Evolutionary conservation across 805 yeast species (phyloP).

Genomic region (Schwanniomyces vanrijiae): DNA sequence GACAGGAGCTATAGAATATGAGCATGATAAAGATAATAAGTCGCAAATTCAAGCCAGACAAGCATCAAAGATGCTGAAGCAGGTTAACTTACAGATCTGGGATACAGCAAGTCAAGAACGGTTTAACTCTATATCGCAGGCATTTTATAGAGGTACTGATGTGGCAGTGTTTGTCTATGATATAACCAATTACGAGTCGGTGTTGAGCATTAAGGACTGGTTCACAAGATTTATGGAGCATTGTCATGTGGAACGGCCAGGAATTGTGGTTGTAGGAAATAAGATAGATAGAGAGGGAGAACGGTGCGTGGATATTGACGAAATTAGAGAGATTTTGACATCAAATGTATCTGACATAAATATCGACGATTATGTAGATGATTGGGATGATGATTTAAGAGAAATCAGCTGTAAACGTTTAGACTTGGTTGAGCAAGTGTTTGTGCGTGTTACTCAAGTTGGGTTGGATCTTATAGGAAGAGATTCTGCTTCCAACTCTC

Average conservation of each 20-base stretch:
- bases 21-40: not conserved
- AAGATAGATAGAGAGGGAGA: conserved; percentile 42
- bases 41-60: not conserved
- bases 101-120: conserved; percentile 51
- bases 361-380: conserved; percentile 25
- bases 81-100: conserved; percentile 55
- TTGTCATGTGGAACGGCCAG: conserved; percentile 48
- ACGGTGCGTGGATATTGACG: conserved; percentile 35
- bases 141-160: conserved; percentile 61
- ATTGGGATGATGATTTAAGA: conserved; percentile 33
- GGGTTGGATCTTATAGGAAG: conserved; percentile 22
- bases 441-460: conserved; percentile 35
- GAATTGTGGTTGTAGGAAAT: conserved; percentile 54
- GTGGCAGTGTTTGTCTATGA: conserved; percentile 56
- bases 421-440: conserved; percentile 32
- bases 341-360: conserved; percentile 13
- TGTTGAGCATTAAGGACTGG: conserved; percentile 49
- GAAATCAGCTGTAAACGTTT: conserved; percentile 34
- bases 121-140: conserved; percentile 49
- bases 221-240: conserved; percentile 47
- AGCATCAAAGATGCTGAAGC: conserved; percentile 9
- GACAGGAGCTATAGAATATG: not conserved
- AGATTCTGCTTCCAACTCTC: conserved; percentile 2
- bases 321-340: conserved; percentile 33
- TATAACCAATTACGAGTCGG: conserved; percentile 50